These are phyloP conservation scores for Aspergillus puulaauensis DNA, from an alignment of 2,329 filamentous ascomycete species.

Conservation along the genomic window DNA sequence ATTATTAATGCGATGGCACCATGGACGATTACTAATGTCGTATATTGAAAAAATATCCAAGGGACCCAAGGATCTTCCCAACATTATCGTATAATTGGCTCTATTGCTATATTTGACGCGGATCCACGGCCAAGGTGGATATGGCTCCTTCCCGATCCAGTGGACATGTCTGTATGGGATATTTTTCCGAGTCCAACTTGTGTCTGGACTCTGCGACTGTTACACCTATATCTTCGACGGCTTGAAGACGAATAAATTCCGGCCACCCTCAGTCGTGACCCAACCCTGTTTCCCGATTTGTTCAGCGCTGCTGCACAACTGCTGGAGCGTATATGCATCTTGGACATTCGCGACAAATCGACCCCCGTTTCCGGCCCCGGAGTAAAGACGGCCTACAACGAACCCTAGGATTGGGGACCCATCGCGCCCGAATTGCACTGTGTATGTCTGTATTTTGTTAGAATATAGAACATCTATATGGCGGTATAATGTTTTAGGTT, in stretches of 20 bases:
- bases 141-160: background rate
- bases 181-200: background rate
- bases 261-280: background rate
- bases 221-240: conserved; percentile 1
- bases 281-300: conserved; percentile 5
- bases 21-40: too few relatives aligned
- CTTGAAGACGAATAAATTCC: conserved; percentile 7
- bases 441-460: conserved; percentile 53
- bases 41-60: too few relatives aligned
- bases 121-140: too few relatives aligned
- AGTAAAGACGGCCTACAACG: conserved; percentile 52
- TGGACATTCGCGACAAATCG: conserved; percentile 9
- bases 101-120: too few relatives aligned
- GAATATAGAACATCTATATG: background rate
- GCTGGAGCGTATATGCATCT: conserved; percentile 1
- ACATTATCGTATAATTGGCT: too few relatives aligned
- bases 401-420: conserved; percentile 50
- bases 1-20: too few relatives aligned
- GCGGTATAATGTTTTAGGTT: background rate
- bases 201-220: too few relatives aligned
- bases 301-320: background rate
- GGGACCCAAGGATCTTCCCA: too few relatives aligned
- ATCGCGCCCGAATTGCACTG: conserved; percentile 56
- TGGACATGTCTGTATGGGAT: background rate
- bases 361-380: conserved; percentile 14